phyloP scores from a whole-genome alignment of 23 red algal species.

The Gracilaria gracilis region DNA sequence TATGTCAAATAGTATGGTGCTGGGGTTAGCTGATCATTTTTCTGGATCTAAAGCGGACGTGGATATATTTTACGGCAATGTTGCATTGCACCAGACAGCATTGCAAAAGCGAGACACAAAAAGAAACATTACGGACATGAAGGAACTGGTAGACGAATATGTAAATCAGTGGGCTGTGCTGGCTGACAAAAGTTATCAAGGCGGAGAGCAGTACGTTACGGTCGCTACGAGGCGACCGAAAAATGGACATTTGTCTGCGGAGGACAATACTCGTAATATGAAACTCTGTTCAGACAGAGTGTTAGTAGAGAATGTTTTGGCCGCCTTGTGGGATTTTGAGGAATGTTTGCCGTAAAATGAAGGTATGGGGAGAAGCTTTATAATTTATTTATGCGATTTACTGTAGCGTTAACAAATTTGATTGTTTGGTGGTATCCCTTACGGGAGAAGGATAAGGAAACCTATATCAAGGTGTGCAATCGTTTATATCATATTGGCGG shows the following conservation, averaged over 20 bases:
- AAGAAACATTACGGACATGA: neutral
- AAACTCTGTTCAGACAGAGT: neutral
- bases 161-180: neutral
- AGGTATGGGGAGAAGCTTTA: neutral
- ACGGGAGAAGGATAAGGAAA: no score
- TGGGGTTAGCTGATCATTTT: neutral
- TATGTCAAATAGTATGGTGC: neutral
- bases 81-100: neutral
- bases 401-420: neutral
- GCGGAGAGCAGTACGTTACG: neutral
- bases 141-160: neutral
- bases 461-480: no score
- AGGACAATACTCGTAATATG: neutral
- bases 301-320: neutral
- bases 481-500: no score
- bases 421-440: neutral
- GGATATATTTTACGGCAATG: neutral
- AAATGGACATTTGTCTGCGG: neutral
- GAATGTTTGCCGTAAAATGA: no score
- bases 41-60: neutral
- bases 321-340: no score
- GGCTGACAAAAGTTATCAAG: neutral
- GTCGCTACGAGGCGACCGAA: neutral
- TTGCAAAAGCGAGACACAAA: neutral
- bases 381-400: neutral